Conservation (phyloP, 1,284 basidiomycete genomes). For the Microbotryomycetes sp. region DNA sequence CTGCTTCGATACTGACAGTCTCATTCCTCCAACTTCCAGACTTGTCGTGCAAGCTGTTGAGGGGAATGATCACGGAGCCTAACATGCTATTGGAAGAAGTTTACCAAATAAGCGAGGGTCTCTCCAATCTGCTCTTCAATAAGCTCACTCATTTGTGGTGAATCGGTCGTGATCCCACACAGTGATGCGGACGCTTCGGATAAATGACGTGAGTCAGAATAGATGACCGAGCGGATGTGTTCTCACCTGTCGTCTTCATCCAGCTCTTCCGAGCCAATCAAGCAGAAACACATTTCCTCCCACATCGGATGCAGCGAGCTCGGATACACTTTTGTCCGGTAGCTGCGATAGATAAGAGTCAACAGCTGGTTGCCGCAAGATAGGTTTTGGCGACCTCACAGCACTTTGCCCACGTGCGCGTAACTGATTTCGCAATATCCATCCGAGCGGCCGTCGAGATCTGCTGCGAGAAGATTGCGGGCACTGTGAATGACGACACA, state of each 20-base stretch:
- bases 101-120: not conserved
- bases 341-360: not conserved
- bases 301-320: conserved; percentile 6
- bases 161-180: conserved; percentile 9
- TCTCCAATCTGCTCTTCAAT: too few species aligned
- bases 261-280: not conserved
- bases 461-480: not conserved
- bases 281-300: conserved; percentile 15
- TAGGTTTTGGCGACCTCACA: too few species aligned
- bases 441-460: not conserved
- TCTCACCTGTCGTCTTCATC: not conserved
- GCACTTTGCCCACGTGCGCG: conserved; percentile 1
- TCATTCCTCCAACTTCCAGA: conserved; percentile 7
- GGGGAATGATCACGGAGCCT: conserved; percentile 7
- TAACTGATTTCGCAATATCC: conserved; percentile 3
- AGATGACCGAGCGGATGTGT: not conserved
- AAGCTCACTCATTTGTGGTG: conserved; percentile 4
- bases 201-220: not conserved
- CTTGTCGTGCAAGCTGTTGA: not conserved
- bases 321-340: not conserved
- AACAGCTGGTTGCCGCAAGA: too few species aligned
- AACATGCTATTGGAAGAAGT: not conserved
- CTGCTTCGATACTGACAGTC: not conserved
- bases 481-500: conserved; percentile 13
- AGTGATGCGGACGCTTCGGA: conserved; percentile 3